Percentiles rank a stretch among this genome's conserved stretches.
Conservation (phyloP, 1,284 basidiomycete species). For the Cronartium ribicola region DNA sequence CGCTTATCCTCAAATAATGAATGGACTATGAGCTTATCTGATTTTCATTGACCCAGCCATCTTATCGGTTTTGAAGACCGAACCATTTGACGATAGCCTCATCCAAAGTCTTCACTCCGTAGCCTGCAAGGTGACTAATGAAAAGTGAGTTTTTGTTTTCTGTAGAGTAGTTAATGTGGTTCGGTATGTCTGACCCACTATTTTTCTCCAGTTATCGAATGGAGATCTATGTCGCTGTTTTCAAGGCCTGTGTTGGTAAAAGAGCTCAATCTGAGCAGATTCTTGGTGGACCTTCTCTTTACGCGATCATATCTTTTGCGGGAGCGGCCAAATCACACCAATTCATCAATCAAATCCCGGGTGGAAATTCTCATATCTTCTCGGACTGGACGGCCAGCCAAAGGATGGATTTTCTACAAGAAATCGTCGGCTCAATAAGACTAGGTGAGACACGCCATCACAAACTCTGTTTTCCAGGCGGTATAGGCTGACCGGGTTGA, state of each 20-base stretch:
- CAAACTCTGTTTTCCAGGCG: too few relatives aligned
- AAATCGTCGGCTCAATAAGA: background rate
- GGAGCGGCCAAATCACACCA: background rate
- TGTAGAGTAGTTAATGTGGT: background rate
- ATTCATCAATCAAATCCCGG: background rate
- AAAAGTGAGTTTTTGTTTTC: slow-evolving; percentile 15
- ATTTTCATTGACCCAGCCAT: slow-evolving; percentile 12
- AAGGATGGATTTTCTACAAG: slow-evolving; percentile 1
- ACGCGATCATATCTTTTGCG: slow-evolving; percentile 22
- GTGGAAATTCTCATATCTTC: too few relatives aligned
- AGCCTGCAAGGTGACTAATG: slow-evolving; percentile 27
- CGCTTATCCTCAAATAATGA: background rate
- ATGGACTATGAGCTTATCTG: background rate
- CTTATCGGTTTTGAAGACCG: slow-evolving; percentile 23
- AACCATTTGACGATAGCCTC: slow-evolving; percentile 28
- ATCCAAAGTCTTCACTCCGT: slow-evolving; percentile 12
- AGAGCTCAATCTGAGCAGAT: slow-evolving; percentile 7
- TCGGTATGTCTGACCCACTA: too few relatives aligned
- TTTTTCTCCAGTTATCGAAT: slow-evolving; percentile 16
- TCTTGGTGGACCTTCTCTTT: slow-evolving; percentile 27
- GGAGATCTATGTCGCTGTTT: slow-evolving; percentile 20
- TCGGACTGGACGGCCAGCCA: background rate
- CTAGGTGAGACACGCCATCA: background rate
- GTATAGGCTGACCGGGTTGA: too few relatives aligned
- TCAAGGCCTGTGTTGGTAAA: slow-evolving; percentile 28